A percentile compares a stretch with the other conserved stretches of the same genome.
These are phyloP conservation scores for Brassica rapa DNA, from an alignment of 345 rosid species.

Conservation along the genomic window DNA sequence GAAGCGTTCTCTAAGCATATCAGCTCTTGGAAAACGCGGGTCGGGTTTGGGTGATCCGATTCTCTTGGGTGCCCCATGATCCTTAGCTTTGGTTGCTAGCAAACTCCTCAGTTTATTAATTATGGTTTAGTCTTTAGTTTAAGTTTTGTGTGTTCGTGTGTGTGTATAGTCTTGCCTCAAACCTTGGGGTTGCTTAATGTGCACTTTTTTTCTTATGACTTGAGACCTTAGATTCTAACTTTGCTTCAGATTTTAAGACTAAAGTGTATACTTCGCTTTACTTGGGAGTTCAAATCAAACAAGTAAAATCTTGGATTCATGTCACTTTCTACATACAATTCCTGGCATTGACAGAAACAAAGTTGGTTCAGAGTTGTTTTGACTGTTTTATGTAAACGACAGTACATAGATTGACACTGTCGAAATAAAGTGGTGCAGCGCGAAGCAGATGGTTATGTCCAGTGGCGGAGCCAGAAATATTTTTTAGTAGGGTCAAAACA, in stretches of 20 bases:
- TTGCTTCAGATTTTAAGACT: not conserved
- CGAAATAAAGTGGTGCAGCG: not conserved
- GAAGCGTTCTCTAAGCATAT: conserved; percentile 84
- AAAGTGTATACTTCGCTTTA: not conserved
- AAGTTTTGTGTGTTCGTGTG: not conserved
- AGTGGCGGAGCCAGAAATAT: no score
- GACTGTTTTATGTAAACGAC: not conserved
- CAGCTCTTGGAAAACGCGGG: conserved; percentile 61
- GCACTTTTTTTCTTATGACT: not conserved
- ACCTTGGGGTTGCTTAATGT: not conserved
- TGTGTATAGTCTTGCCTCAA: conserved; percentile 18
- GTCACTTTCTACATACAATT: not conserved
- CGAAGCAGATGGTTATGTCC: not conserved
- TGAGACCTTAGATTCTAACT: not conserved
- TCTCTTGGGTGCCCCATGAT: conserved; percentile 55
- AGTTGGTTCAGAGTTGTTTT: not conserved
- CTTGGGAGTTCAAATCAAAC: not conserved
- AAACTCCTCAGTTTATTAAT: not conserved
- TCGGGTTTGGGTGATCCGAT: conserved; percentile 53
- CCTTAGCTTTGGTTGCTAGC: not conserved
- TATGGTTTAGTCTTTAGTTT: conserved; percentile 14
- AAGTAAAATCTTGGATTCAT: not conserved
- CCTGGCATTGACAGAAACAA: not conserved
- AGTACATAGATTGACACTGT: not conserved
- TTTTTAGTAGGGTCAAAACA: no score